phyloP scores from a whole-genome alignment of 768 basidiomycete species.

The Tulasnella sp. region DNA sequence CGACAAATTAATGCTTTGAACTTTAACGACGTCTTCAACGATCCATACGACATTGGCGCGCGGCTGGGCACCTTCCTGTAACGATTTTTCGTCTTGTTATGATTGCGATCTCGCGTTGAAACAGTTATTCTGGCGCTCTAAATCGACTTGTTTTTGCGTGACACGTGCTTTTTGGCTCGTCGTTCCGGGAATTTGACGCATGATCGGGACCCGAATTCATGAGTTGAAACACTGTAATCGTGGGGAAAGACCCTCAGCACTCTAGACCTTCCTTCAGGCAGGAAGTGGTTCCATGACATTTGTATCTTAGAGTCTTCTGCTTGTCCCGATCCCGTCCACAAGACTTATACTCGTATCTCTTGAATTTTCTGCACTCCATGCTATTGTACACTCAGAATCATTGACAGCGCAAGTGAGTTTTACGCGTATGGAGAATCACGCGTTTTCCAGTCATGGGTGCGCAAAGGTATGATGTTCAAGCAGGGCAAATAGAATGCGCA shows the following conservation, averaged over 20 bases:
- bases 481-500: no score
- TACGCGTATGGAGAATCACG: no score
- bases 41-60: slow-evolving; percentile 62
- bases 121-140: neutral
- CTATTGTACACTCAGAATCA: no score
- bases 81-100: slow-evolving; percentile 34
- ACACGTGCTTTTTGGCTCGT: neutral
- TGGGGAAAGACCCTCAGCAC: neutral
- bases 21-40: slow-evolving; percentile 60
- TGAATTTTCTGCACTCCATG: no score
- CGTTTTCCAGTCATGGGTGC: no score
- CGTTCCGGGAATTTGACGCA: neutral
- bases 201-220: slow-evolving; percentile 18
- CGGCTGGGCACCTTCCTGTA: slow-evolving; percentile 68
- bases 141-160: neutral
- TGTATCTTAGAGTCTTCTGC: no score
- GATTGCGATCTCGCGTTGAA: neutral
- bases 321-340: no score
- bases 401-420: no score
- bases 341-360: no score
- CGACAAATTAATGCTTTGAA: slow-evolving; percentile 58
- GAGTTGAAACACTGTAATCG: slow-evolving; percentile 45
- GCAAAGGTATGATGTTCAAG: no score
- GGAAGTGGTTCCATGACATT: no score
- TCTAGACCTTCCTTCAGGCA: no score